A percentile compares a stretch with the other conserved stretches of the same genome.
Conservation (phyloP, 129 eudicot species). For the Artemisia annua region DNA sequence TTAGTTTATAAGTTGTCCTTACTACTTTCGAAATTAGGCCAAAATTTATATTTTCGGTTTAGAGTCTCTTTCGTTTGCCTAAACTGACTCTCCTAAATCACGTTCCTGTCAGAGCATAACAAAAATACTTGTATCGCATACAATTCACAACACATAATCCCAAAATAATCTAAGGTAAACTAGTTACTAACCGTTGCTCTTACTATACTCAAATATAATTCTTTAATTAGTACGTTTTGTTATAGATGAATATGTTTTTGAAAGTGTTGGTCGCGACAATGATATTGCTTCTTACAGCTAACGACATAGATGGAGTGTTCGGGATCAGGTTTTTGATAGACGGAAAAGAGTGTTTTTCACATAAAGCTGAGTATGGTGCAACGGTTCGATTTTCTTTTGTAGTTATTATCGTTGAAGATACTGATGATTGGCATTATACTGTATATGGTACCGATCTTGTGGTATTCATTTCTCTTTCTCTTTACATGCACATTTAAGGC, state of each 20-base stretch:
- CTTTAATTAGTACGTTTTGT: neutral
- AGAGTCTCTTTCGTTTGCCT: too few relatives aligned
- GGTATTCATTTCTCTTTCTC: constrained; percentile 33
- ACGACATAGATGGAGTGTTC: constrained; percentile 31
- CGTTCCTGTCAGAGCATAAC: too few relatives aligned
- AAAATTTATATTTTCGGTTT: too few relatives aligned
- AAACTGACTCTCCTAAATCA: too few relatives aligned
- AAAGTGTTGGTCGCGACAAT: constrained; percentile 13
- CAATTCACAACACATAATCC: too few relatives aligned
- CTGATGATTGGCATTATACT: constrained; percentile 51
- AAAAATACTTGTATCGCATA: too few relatives aligned
- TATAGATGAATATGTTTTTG: constrained; percentile 30
- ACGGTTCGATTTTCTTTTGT: constrained; percentile 75
- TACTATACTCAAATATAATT: too few relatives aligned
- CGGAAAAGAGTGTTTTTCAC: constrained; percentile 62
- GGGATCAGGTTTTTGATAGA: constrained; percentile 73
- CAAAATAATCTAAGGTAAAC: too few relatives aligned
- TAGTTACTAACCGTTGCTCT: too few relatives aligned
- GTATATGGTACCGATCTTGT: constrained; percentile 71
- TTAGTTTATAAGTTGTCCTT: too few relatives aligned
- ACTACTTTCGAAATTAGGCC: too few relatives aligned
- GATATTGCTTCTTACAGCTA: constrained; percentile 29
- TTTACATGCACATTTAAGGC: too few relatives aligned
- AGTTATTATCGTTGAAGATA: constrained; percentile 60
- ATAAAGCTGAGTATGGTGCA: constrained; percentile 64